These are phyloP conservation scores for Rauvolfia tetraphylla DNA, from an alignment of 257 asterid genomes.

Conservation along the genomic window DNA sequence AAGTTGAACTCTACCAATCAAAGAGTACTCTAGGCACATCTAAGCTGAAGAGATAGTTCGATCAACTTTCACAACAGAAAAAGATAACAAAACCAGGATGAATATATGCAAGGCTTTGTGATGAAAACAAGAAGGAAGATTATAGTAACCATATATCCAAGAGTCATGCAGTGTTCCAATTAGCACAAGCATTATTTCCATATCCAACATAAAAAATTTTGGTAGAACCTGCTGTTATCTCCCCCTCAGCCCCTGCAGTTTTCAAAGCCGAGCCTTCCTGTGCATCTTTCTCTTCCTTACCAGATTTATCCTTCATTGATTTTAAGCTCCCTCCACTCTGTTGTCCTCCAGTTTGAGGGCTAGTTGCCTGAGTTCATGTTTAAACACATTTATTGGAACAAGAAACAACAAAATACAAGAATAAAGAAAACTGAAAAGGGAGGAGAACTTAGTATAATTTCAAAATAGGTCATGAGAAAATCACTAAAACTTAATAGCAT, in stretches of 20 bases:
- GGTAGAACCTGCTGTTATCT: constrained; percentile 81
- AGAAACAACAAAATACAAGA: background rate
- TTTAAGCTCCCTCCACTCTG: constrained; percentile 83
- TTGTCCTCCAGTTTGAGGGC: constrained; percentile 88
- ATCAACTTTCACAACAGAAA: background rate
- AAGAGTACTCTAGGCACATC: background rate
- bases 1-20: background rate
- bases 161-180: background rate
- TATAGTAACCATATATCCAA: background rate
- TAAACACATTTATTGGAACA: background rate
- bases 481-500: background rate
- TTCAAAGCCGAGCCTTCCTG: constrained; percentile 74
- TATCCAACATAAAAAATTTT: background rate
- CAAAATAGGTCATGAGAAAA: constrained; percentile 13
- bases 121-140: background rate
- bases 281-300: constrained; percentile 68
- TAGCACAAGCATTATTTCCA: background rate
- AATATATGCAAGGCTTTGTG: background rate
- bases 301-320: constrained; percentile 75
- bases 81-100: background rate
- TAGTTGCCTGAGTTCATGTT: constrained; percentile 51
- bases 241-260: constrained; percentile 94
- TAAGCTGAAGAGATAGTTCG: background rate
- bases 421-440: background rate
- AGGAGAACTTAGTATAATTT: background rate